Percentiles rank a stretch among this genome's conserved stretches.
phyloP scores from a whole-genome alignment of 257 asterid genomes.

The Primulina eburnea region DNA sequence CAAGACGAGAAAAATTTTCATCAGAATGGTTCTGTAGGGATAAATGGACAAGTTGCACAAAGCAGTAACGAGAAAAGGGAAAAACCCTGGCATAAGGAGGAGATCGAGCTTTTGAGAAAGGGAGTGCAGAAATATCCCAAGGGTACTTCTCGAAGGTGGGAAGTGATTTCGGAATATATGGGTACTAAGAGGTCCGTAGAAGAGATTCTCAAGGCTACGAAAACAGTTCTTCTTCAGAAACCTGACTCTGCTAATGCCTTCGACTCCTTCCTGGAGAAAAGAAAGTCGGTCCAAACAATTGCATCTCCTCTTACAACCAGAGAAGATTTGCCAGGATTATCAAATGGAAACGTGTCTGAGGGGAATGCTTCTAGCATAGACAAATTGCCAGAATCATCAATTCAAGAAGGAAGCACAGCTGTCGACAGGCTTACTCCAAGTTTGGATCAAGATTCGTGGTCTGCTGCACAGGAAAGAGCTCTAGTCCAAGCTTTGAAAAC shows the following conservation, averaged over 20 bases:
- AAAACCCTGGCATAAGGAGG: conserved; percentile 77
- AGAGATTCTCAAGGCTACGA: conserved; percentile 93
- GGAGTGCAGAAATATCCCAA: conserved; percentile 85
- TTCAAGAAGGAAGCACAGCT: conserved; percentile 27
- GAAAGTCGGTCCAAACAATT: conserved; percentile 71
- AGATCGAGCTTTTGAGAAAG: conserved; percentile 89
- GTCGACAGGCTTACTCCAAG: conserved; percentile 41
- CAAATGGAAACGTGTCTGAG: conserved; percentile 35
- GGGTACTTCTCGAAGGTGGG: conserved; percentile 98
- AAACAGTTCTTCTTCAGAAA: conserved; percentile 91
- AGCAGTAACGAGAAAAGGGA: conserved; percentile 54
- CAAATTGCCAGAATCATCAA: conserved; percentile 32
- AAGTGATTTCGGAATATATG: conserved; percentile 85
- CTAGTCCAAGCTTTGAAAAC: conserved; percentile 83
- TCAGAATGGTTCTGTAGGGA: conserved; percentile 54
- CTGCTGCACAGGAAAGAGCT: conserved; percentile 75
- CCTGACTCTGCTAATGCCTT: conserved; percentile 90
- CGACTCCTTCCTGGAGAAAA: conserved; percentile 91
- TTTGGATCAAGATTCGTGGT: conserved; percentile 68
- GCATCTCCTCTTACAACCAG: conserved; percentile 89
- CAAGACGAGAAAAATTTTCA: conserved; percentile 38
- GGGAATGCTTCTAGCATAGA: conserved; percentile 33
- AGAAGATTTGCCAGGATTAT: conserved; percentile 44
- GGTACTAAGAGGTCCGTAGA: conserved; percentile 89
- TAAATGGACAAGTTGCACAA: conserved; percentile 33